Percentiles rank a stretch among this genome's conserved stretches.
Conservation (phyloP, 164 flowering plant genomes). For the Houttuynia cordata region DNA sequence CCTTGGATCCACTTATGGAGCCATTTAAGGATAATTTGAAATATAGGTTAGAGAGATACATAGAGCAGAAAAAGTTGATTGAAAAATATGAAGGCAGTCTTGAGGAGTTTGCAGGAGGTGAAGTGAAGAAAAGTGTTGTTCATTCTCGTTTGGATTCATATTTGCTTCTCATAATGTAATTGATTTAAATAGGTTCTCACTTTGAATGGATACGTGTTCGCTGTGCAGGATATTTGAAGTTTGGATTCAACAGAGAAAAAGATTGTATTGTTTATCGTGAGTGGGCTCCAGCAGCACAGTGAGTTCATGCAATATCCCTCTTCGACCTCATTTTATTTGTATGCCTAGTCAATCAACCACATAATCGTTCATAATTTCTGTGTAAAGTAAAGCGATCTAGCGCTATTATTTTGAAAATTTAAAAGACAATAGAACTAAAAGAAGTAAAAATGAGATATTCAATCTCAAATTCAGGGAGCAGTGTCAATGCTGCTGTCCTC, state of each 20-base stretch:
- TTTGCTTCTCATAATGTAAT: not conserved
- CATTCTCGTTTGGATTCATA: not conserved
- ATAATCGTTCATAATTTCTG: not conserved
- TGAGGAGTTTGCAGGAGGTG: conserved; percentile 83
- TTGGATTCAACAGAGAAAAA: conserved; percentile 84
- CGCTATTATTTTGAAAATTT: too few relatives aligned
- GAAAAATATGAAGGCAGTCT: conserved; percentile 77
- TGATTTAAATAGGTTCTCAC: not conserved
- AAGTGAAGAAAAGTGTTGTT: not conserved
- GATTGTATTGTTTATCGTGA: conserved; percentile 78
- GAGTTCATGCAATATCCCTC: conserved; percentile 15
- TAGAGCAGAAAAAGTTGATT: conserved; percentile 50
- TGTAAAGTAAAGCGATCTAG: not conserved
- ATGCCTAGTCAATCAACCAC: not conserved
- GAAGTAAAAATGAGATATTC: too few relatives aligned
- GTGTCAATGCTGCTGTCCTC: too few relatives aligned
- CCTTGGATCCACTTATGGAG: conserved; percentile 51
- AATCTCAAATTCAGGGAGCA: too few relatives aligned
- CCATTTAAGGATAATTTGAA: conserved; percentile 65
- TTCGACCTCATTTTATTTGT: not conserved
- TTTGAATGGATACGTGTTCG: not conserved
- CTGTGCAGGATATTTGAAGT: conserved; percentile 61
- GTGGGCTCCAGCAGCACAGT: conserved; percentile 99
- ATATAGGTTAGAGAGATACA: conserved; percentile 49
- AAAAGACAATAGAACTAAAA: too few relatives aligned